A percentile compares a stretch with the other conserved stretches of the same genome.
These are phyloP conservation scores for Taiozyma onychis DNA, from an alignment of 1,139 yeast species.

Conservation along the genomic window DNA sequence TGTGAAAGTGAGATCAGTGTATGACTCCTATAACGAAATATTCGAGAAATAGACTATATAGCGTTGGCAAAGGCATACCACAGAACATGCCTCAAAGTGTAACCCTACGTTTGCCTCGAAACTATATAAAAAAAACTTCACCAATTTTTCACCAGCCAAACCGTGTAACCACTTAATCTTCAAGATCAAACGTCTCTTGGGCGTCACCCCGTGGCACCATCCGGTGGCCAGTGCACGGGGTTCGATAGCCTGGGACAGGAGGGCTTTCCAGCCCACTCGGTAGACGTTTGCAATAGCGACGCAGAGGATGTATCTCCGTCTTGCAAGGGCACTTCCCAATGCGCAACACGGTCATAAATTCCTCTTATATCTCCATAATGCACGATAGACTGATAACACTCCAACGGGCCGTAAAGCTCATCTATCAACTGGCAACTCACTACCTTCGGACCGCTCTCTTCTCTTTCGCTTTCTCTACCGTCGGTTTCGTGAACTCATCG, in stretches of 20 bases:
- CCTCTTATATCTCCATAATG: constrained; percentile 10
- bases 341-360: constrained; percentile 23
- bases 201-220: constrained; percentile 6
- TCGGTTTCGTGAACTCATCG: too few species aligned
- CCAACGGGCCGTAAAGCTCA: too few species aligned
- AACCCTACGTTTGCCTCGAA: background rate
- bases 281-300: constrained; percentile 12
- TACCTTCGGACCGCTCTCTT: too few species aligned
- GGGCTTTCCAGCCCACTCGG: constrained; percentile 4
- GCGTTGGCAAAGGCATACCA: too few species aligned
- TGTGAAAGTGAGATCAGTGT: constrained; percentile 4
- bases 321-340: constrained; percentile 13
- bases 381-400: background rate
- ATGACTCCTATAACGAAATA: constrained; percentile 14
- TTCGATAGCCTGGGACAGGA: constrained; percentile 9
- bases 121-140: background rate
- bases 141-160: background rate
- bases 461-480: too few species aligned
- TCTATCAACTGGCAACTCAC: too few species aligned
- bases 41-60: background rate
- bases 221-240: background rate
- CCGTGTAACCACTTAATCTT: background rate
- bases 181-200: constrained; percentile 4
- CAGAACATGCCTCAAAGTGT: background rate
- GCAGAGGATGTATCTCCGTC: constrained; percentile 24